Evolutionary conservation across 2,329 filamentous ascomycete genomes (phyloP).

Genomic region (Cadophora gregata): DNA sequence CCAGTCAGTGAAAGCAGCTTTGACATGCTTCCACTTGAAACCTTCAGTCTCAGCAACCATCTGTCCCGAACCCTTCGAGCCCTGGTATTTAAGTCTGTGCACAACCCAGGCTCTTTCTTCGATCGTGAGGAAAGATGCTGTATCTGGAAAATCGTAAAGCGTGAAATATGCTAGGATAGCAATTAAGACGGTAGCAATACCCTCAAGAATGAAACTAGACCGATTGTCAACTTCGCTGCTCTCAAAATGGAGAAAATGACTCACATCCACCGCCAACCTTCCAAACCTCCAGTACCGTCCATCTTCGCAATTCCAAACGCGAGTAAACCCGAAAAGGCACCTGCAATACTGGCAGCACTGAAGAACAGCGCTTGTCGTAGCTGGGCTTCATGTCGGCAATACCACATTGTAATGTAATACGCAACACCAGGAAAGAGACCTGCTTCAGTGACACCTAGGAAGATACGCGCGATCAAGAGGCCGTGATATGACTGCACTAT

Average conservation of each 20-base stretch:
- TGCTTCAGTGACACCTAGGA: constrained; percentile 59
- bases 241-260: neutral
- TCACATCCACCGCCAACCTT: constrained; percentile 53
- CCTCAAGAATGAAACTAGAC: constrained; percentile 13
- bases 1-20: constrained; percentile 51
- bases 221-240: neutral
- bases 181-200: constrained; percentile 45
- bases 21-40: constrained; percentile 46
- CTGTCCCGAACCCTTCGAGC: constrained; percentile 32
- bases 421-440: constrained; percentile 28
- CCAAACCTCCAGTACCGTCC: constrained; percentile 51
- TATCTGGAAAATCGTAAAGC: constrained; percentile 54
- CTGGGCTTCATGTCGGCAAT: constrained; percentile 22
- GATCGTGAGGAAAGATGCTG: constrained; percentile 50
- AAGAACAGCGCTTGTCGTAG: constrained; percentile 42
- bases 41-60: constrained; percentile 41
- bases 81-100: constrained; percentile 38
- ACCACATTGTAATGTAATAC: constrained; percentile 29
- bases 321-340: constrained; percentile 54
- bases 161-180: constrained; percentile 50
- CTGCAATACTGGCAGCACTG: constrained; percentile 46
- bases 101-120: constrained; percentile 45
- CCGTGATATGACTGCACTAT: constrained; percentile 67
- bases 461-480: constrained; percentile 66
- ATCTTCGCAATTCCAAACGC: constrained; percentile 54